Percentiles rank a stretch among this genome's conserved stretches.
These are phyloP conservation scores for Davidsoniella eucalypti DNA, from an alignment of 2,329 filamentous ascomycete species.

Conservation along the genomic window DNA sequence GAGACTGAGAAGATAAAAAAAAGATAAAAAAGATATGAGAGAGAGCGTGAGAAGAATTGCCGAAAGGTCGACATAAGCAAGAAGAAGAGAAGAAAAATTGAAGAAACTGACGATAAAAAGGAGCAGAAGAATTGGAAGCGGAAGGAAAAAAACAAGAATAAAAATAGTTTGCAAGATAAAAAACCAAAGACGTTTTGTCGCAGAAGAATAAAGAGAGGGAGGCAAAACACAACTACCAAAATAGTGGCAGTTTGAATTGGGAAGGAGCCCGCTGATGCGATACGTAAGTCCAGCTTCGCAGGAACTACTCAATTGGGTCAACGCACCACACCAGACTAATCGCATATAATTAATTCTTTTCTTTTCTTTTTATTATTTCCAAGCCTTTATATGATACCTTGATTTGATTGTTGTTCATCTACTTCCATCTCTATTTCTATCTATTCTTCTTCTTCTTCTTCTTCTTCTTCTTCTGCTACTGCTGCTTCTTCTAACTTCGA, in stretches of 20 bases:
- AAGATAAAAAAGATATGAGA: neutral
- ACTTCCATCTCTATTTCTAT: neutral
- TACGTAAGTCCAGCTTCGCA: neutral
- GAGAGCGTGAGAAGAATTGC: slow-evolving; percentile 4
- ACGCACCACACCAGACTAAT: neutral
- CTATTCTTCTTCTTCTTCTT: no score
- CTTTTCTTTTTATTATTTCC: no score
- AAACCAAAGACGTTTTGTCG: neutral
- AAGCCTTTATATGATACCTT: neutral
- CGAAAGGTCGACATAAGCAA: neutral
- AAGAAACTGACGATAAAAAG: neutral
- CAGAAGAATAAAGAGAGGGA: neutral
- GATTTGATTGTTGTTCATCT: neutral
- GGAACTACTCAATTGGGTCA: neutral
- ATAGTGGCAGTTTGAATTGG: neutral
- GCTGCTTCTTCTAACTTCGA: neutral
- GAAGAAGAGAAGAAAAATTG: slow-evolving; percentile 1
- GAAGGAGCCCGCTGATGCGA: no score
- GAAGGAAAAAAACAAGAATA: slow-evolving; percentile 5
- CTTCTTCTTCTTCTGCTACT: no score
- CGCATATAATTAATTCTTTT: neutral
- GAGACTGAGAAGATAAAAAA: slow-evolving; percentile 6
- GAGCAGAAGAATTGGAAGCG: neutral
- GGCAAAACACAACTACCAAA: neutral
- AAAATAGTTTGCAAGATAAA: neutral